Evolutionary conservation across 768 basidiomycete species (phyloP).

Genomic region (Pisolithus sp.): DNA sequence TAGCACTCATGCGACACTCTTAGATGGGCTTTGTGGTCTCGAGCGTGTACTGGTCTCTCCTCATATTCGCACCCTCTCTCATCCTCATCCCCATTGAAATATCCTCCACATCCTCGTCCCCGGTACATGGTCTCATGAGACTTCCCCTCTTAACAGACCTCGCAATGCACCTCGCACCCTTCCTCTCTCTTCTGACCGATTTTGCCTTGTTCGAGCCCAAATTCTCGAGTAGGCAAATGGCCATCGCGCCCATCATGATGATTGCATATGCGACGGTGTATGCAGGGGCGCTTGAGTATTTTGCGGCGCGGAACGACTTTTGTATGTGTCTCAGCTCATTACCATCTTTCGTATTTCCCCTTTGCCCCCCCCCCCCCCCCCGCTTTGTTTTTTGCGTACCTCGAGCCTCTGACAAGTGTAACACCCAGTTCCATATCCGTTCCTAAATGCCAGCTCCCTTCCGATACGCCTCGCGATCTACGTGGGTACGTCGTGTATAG

Average conservation of each 20-base stretch:
- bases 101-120: neutral
- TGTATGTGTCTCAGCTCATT: neutral
- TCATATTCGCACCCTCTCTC: constrained; percentile 45
- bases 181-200: constrained; percentile 49
- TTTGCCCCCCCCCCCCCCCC: no score
- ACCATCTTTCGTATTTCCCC: neutral
- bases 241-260: constrained; percentile 1
- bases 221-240: constrained; percentile 27
- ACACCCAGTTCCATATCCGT: neutral
- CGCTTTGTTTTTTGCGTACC: no score
- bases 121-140: constrained; percentile 8
- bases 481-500: neutral
- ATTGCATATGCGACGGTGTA: neutral
- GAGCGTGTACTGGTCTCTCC: constrained; percentile 59
- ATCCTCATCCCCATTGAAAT: constrained; percentile 37
- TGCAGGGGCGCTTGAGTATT: neutral
- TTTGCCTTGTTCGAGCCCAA: constrained; percentile 57
- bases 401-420: neutral
- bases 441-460: neutral
- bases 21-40: constrained; percentile 39
- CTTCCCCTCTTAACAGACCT: constrained; percentile 52
- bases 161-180: constrained; percentile 56
- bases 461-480: neutral
- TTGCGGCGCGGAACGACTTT: neutral
- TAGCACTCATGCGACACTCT: neutral